Evolutionary conservation across 2,329 filamentous ascomycete species (phyloP).

Genomic region (Botryotinia convoluta): DNA sequence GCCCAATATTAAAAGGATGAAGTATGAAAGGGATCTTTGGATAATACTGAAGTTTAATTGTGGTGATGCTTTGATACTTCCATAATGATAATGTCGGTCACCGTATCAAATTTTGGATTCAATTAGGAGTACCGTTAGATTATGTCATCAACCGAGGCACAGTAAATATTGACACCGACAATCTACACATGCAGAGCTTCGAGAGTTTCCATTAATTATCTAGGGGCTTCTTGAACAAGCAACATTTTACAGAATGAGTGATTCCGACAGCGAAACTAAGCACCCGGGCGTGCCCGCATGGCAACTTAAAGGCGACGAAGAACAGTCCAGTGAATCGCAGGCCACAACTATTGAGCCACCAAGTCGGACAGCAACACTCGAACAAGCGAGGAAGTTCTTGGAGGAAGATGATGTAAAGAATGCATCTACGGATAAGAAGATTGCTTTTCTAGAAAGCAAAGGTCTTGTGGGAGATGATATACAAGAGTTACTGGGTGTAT

Average conservation of each 20-base stretch:
- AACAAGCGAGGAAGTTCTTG: constrained; percentile 74
- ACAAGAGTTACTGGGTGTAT: constrained; percentile 56
- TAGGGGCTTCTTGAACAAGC: constrained; percentile 9
- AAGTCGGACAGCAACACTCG: constrained; percentile 44
- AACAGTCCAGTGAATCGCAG: not conserved
- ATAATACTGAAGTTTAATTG: not conserved
- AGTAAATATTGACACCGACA: constrained; percentile 16
- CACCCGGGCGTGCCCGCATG: constrained; percentile 30
- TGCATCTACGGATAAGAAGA: constrained; percentile 69
- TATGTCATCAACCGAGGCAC: constrained; percentile 28
- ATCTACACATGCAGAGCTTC: not conserved
- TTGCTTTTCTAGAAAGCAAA: constrained; percentile 74
- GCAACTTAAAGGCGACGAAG: constrained; percentile 26
- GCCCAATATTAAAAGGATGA: not conserved
- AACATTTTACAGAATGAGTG: constrained; percentile 30
- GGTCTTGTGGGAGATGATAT: constrained; percentile 68
- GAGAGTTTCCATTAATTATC: not conserved
- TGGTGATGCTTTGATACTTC: constrained; percentile 6
- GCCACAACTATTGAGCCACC: constrained; percentile 18
- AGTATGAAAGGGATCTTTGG: not conserved
- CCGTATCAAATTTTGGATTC: not conserved
- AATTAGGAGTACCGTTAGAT: constrained; percentile 9
- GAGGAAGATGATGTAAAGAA: constrained; percentile 69
- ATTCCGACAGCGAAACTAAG: constrained; percentile 31
- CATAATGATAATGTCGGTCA: not conserved